A percentile compares a stretch with the other conserved stretches of the same genome.
phyloP scores from a whole-genome alignment of 495 filamentous ascomycete species.

The Aspergillus nanangensis region DNA sequence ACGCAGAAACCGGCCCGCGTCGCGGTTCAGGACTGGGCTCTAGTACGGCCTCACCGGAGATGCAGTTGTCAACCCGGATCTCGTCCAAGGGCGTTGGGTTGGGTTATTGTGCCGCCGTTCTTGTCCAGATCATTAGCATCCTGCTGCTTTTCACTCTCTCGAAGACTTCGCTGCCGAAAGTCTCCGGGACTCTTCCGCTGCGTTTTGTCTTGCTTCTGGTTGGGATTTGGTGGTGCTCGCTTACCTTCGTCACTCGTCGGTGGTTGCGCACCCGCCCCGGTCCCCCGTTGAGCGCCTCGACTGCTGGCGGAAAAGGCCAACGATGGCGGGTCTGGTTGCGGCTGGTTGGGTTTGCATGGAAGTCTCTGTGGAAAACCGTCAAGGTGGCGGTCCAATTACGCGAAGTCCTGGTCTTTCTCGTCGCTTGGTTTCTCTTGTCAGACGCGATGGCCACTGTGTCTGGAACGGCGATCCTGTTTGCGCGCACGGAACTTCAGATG shows the following conservation, averaged over 20 bases:
- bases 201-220: slow-evolving; percentile 75
- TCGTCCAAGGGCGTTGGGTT: slow-evolving; percentile 78
- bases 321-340: slow-evolving; percentile 31
- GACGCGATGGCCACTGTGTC: slow-evolving; percentile 88
- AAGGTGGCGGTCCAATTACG: slow-evolving; percentile 67
- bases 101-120: slow-evolving; percentile 72
- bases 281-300: slow-evolving; percentile 52
- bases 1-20: slow-evolving; percentile 5
- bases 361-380: slow-evolving; percentile 71
- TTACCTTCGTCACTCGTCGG: slow-evolving; percentile 76
- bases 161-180: slow-evolving; percentile 49
- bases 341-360: slow-evolving; percentile 75
- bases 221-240: slow-evolving; percentile 84
- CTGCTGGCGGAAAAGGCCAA: slow-evolving; percentile 6
- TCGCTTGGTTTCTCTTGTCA: slow-evolving; percentile 83
- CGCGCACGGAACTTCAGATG: slow-evolving; percentile 82
- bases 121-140: slow-evolving; percentile 72
- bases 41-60: slow-evolving; percentile 51
- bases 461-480: slow-evolving; percentile 87
- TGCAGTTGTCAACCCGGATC: slow-evolving; percentile 72
- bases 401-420: slow-evolving; percentile 77
- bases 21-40: slow-evolving; percentile 2
- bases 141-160: slow-evolving; percentile 60
- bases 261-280: slow-evolving; percentile 83
- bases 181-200: slow-evolving; percentile 43